These are phyloP conservation scores for Alternaria longipes DNA, from an alignment of 2,329 filamentous ascomycete genomes.

Conservation along the genomic window DNA sequence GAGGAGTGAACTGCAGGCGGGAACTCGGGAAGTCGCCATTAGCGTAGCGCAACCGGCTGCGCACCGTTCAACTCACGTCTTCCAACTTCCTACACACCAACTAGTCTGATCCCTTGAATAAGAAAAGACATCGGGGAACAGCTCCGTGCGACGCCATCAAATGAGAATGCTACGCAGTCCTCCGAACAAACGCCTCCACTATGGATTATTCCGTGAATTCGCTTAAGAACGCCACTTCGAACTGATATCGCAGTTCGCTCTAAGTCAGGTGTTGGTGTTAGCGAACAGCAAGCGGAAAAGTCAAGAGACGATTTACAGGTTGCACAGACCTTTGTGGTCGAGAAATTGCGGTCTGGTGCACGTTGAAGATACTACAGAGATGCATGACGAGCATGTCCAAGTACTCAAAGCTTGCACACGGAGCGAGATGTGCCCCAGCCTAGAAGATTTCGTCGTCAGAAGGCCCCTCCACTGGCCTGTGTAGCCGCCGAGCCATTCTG, in stretches of 20 bases:
- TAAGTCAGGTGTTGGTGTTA: not conserved
- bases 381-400: not conserved
- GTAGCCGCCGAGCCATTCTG: constrained; percentile 4
- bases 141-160: not conserved
- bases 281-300: not conserved
- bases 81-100: not conserved
- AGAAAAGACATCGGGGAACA: not conserved
- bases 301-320: not conserved
- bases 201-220: not conserved
- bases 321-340: constrained; percentile 1
- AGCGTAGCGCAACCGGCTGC: not conserved
- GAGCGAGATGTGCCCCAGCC: not conserved
- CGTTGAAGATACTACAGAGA: not conserved
- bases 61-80: constrained; percentile 2
- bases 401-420: not conserved
- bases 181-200: not conserved
- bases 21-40: constrained; percentile 1
- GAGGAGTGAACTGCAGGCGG: constrained; percentile 4
- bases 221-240: not conserved
- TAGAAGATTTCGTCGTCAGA: not conserved
- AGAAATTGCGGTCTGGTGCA: constrained; percentile 1
- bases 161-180: not conserved
- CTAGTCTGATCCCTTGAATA: not conserved
- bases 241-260: not conserved
- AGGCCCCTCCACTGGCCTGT: not conserved